These are phyloP conservation scores for Mentha longifolia DNA, from an alignment of 257 asterid genomes.

Conservation along the genomic window DNA sequence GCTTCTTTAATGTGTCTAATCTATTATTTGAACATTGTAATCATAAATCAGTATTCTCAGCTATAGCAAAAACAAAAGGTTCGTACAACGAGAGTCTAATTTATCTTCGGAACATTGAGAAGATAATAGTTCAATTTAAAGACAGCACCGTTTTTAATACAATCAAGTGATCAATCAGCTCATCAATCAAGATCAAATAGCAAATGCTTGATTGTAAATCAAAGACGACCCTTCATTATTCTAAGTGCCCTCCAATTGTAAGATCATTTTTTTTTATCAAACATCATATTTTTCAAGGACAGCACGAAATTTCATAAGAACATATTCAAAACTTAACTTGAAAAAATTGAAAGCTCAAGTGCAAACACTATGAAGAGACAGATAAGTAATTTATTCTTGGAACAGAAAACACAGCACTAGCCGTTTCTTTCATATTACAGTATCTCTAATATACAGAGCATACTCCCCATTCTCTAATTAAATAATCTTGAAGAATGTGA, in stretches of 20 bases:
- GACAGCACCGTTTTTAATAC: not conserved
- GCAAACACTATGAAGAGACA: no score
- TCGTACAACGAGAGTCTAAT: not conserved
- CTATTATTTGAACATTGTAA: slow-evolving; percentile 44
- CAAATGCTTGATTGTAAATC: not conserved
- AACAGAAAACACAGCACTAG: no score
- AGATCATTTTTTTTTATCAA: no score
- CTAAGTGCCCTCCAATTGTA: not conserved
- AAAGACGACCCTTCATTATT: not conserved
- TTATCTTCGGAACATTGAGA: not conserved
- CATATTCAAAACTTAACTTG: no score
- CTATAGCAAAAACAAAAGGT: slow-evolving; percentile 4
- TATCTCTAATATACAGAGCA: not conserved
- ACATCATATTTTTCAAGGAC: no score
- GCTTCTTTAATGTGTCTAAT: slow-evolving; percentile 88
- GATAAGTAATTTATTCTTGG: no score
- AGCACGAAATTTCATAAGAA: no score
- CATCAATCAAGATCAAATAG: not conserved
- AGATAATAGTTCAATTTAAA: not conserved
- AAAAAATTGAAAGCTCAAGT: no score
- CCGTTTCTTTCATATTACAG: no score
- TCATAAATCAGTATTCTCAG: slow-evolving; percentile 24
- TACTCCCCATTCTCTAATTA: not conserved
- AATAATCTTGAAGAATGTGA: not conserved
- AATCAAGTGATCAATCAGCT: not conserved